A percentile compares a stretch with the other conserved stretches of the same genome.
Evolutionary conservation across 768 basidiomycete species (phyloP).

Genomic region (Boletus fagicola): DNA sequence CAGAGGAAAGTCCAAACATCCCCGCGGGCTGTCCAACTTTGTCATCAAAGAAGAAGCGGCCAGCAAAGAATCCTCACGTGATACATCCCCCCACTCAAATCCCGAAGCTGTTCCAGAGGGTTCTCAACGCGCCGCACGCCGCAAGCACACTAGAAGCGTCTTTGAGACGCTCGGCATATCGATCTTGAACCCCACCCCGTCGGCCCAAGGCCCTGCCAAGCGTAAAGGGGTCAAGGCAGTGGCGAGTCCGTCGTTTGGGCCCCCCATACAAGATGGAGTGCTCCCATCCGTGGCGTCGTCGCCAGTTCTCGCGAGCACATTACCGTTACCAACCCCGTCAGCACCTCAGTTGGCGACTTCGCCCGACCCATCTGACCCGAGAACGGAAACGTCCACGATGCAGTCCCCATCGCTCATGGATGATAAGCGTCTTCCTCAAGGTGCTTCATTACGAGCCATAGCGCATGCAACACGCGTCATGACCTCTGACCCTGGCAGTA

Average conservation of each 20-base stretch:
- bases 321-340: constrained; percentile 18
- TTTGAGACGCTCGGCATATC: constrained; percentile 73
- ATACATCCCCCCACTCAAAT: constrained; percentile 21
- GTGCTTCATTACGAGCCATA: constrained; percentile 70
- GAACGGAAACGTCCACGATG: constrained; percentile 29
- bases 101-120: constrained; percentile 12
- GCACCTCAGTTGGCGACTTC: constrained; percentile 32
- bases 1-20: constrained; percentile 43
- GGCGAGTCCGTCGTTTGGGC: constrained; percentile 22
- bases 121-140: constrained; percentile 23
- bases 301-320: constrained; percentile 13
- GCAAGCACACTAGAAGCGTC: constrained; percentile 58
- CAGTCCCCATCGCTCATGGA: constrained; percentile 26
- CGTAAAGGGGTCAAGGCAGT: constrained; percentile 22
- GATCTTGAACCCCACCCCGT: constrained; percentile 50
- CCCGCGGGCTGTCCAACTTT: constrained; percentile 19
- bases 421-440: constrained; percentile 46
- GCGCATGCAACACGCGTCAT: constrained; percentile 84
- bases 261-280: constrained; percentile 12
- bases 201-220: constrained; percentile 27
- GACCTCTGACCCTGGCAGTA: constrained; percentile 72
- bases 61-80: constrained; percentile 21
- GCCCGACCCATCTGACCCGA: constrained; percentile 21
- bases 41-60: constrained; percentile 25
- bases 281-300: constrained; percentile 19